Evolutionary conservation across 208 protist genomes (phyloP), one percentile per base, ranked within the genome.

Genomic region (Trypanosoma vivax): DNA sequence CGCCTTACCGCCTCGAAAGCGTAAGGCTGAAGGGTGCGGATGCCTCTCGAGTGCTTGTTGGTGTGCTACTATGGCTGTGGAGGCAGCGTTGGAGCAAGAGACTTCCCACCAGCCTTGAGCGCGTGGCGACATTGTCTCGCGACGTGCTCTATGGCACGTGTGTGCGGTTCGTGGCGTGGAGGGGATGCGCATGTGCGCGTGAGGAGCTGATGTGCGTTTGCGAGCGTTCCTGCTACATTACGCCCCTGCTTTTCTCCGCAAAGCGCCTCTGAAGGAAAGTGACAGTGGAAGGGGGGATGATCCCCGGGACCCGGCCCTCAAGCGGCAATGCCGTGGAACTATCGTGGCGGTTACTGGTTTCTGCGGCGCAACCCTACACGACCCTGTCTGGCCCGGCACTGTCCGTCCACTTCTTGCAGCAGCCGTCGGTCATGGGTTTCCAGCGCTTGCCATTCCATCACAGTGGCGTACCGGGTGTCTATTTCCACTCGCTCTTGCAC

Each of bases 301-400:
- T 18, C 4, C 31, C 69, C 66, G 45, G 14, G 59, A 41, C 51
- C 30, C 3, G n/a, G 21, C 48, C 48, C 19, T 10, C 51, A 24
- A 50, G 21, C 14, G 69, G 67, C 23, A 54, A 65, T 16, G 50
- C 74, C 0, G 56, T 92, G 4, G 73, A 75, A 55, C 56, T 83
- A n/a, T 68, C 85, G 0, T 73, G 70, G 52, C 50, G 43, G 45
- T 49, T 83, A 16, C 60, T 89, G 5, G 37, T 90, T 23, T 72
- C 69, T 1, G 71, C 83, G 0, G 83, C 77, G 16, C 87, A 94
- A 73, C 87, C 87, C 25, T 94, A 94, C 53, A 74, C 83, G 25
- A 94, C 87, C 5, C 43, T 91, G 28, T 73, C 72, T 4, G 87
- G 87, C 27, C 80, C 87, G 0, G 87, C 79, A 7, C 75, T 94